phyloP scores from a whole-genome alignment of 2,329 filamentous ascomycete genomes.

The Sordariomycetes sp. region DNA sequence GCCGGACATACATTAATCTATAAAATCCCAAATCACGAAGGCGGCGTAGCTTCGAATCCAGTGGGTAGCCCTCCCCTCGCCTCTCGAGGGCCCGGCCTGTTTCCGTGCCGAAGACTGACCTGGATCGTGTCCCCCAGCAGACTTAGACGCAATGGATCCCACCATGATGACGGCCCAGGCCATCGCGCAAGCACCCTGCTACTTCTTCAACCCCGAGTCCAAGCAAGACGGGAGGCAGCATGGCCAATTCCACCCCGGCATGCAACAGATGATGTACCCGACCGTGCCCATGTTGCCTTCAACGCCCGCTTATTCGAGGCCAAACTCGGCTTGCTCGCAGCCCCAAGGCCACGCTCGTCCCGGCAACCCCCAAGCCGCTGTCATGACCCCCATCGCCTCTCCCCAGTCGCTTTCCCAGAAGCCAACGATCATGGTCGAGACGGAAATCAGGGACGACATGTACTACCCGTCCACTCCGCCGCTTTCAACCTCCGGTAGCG shows the following conservation, averaged over 20 bases:
- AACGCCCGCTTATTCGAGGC: constrained; percentile 54
- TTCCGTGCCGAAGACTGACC: not conserved
- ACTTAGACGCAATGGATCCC: constrained; percentile 49
- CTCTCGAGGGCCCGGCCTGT: not conserved
- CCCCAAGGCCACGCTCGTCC: constrained; percentile 41
- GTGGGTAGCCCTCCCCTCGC: not conserved
- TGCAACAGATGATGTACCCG: constrained; percentile 30
- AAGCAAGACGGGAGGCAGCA: constrained; percentile 64
- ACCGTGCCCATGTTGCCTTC: constrained; percentile 48
- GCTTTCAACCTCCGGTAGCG: constrained; percentile 75
- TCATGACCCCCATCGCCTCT: constrained; percentile 64
- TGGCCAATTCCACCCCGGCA: constrained; percentile 56
- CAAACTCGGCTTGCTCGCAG: constrained; percentile 55
- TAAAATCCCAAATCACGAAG: not conserved
- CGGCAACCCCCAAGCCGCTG: constrained; percentile 36
- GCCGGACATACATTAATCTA: not conserved
- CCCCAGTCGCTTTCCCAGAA: constrained; percentile 66
- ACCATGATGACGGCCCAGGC: constrained; percentile 43
- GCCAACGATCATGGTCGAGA: constrained; percentile 70
- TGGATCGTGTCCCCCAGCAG: not conserved
- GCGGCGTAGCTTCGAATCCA: not conserved
- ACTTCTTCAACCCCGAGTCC: constrained; percentile 76
- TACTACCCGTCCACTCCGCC: constrained; percentile 81
- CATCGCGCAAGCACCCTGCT: constrained; percentile 67
- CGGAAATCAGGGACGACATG: constrained; percentile 57